Conservation (phyloP, 805 yeast genomes). For the Wickerhamiella australiensis region DNA sequence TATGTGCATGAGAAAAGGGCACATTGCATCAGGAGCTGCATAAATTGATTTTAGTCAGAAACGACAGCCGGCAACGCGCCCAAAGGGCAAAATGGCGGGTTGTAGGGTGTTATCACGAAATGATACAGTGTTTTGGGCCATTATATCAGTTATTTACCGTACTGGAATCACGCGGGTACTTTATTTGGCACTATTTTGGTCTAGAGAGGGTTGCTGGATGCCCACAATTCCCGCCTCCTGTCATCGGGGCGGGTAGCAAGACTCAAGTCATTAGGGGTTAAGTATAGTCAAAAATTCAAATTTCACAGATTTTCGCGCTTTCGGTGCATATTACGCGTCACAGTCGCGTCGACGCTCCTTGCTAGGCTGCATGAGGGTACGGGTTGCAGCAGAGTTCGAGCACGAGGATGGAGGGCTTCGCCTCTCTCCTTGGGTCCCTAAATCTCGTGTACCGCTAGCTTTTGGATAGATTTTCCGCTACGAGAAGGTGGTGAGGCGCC, state of each 20-base stretch:
- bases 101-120: neutral
- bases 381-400: neutral
- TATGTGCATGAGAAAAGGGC: neutral
- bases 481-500: too few species aligned
- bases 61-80: neutral
- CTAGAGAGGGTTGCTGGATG: neutral
- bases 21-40: conserved; percentile 2
- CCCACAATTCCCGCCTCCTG: too few species aligned
- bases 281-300: neutral
- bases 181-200: neutral
- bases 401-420: neutral
- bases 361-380: neutral
- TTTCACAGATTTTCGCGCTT: neutral
- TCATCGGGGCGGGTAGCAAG: too few species aligned
- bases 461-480: too few species aligned
- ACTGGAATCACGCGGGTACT: too few species aligned
- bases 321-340: neutral
- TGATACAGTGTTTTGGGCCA: too few species aligned
- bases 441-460: too few species aligned
- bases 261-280: too few species aligned
- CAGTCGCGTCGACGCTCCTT: conserved; percentile 1
- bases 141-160: too few species aligned
- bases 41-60: conserved; percentile 1
- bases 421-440: too few species aligned
- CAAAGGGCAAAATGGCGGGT: neutral